Evolutionary conservation across 2,329 filamentous ascomycete genomes (phyloP).

Genomic region (Ceratocystis albifundus): DNA sequence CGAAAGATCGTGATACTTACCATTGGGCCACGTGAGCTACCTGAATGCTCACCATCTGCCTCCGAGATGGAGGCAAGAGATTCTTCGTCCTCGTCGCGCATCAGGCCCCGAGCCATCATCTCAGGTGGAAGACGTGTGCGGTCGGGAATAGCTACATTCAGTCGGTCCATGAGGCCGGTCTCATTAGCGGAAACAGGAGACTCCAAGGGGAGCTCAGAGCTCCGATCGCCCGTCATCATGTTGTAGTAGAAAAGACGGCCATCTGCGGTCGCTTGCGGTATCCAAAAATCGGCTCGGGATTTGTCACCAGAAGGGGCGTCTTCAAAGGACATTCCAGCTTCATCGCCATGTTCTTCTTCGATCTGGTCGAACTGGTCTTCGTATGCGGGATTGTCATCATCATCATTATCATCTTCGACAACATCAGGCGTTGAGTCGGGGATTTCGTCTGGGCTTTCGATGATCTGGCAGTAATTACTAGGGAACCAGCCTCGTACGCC

Average conservation of each 20-base stretch:
- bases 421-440: constrained; percentile 48
- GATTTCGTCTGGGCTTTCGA: constrained; percentile 63
- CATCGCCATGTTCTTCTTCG: constrained; percentile 49
- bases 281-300: constrained; percentile 93
- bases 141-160: constrained; percentile 78
- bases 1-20: constrained; percentile 28
- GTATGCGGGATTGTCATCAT: constrained; percentile 54
- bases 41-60: constrained; percentile 20
- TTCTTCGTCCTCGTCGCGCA: constrained; percentile 80
- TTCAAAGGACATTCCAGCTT: constrained; percentile 55
- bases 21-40: constrained; percentile 1
- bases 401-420: constrained; percentile 49
- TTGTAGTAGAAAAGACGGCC: constrained; percentile 96
- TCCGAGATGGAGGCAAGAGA: constrained; percentile 38
- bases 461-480: constrained; percentile 92
- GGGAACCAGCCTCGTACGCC: constrained; percentile 97
- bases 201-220: constrained; percentile 87
- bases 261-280: constrained; percentile 89
- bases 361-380: constrained; percentile 57
- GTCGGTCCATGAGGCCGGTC: constrained; percentile 75
- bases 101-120: constrained; percentile 72
- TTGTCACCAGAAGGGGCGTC: constrained; percentile 50
- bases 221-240: constrained; percentile 88
- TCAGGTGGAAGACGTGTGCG: constrained; percentile 82
- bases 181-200: constrained; percentile 72